Conservation (phyloP, 1,284 basidiomycete species). For the Mycena sp. region DNA sequence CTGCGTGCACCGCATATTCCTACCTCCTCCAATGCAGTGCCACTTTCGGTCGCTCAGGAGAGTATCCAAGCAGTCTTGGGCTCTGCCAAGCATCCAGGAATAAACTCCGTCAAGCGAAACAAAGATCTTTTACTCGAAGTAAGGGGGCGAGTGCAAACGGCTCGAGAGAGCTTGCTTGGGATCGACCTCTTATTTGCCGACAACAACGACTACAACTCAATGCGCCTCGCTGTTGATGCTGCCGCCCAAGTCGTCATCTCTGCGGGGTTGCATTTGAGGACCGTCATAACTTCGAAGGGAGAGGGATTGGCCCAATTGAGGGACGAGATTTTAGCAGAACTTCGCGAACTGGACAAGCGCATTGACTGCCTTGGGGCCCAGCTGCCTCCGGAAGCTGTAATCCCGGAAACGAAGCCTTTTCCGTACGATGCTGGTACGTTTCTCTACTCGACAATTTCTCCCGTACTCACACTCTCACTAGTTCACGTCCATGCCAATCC, state of each 20-base stretch:
- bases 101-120: neutral
- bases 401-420: slow-evolving; percentile 16
- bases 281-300: neutral
- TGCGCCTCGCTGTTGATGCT: slow-evolving; percentile 18
- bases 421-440: slow-evolving; percentile 19
- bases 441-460: neutral
- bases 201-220: slow-evolving; percentile 5
- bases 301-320: neutral
- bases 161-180: neutral
- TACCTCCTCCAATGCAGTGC: neutral
- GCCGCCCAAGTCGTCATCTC: slow-evolving; percentile 4
- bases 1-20: neutral
- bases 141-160: slow-evolving; percentile 2
- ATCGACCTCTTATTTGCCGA: slow-evolving; percentile 4
- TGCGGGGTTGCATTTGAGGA: neutral
- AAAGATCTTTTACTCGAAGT: slow-evolving; percentile 2
- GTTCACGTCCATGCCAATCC: slow-evolving; percentile 4
- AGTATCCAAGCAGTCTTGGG: slow-evolving; percentile 1
- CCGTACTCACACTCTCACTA: neutral
- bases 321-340: slow-evolving; percentile 14
- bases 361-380: slow-evolving; percentile 16
- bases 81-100: neutral
- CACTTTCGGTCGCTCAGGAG: neutral
- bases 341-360: slow-evolving; percentile 18
- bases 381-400: slow-evolving; percentile 5